Evolutionary conservation across 2,329 filamentous ascomycete species (phyloP).

Genomic region (Penicillium sp.): DNA sequence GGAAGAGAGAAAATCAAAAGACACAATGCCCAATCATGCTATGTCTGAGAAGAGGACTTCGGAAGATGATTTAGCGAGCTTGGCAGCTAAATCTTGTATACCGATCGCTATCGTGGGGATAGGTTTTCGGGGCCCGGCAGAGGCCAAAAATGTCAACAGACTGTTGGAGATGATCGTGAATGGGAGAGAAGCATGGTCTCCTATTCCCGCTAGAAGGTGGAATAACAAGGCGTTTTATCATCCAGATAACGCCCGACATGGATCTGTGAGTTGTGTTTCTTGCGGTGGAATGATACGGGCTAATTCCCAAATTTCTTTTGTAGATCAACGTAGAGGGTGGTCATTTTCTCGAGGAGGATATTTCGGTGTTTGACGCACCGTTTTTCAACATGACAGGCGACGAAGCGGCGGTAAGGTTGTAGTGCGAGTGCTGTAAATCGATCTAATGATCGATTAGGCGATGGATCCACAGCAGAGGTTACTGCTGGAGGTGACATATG

Average conservation of each 20-base stretch:
- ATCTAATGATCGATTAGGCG: constrained; percentile 8
- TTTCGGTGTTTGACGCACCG: constrained; percentile 32
- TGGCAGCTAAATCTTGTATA: constrained; percentile 8
- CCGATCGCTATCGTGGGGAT: constrained; percentile 31
- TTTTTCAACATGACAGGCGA: constrained; percentile 38
- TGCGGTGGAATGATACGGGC: background rate
- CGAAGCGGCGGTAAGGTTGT: constrained; percentile 27
- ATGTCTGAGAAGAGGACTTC: background rate
- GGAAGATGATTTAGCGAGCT: constrained; percentile 2
- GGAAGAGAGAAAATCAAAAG: background rate
- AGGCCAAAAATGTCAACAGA: constrained; percentile 20
- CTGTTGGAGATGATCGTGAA: constrained; percentile 27
- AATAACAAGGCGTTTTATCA: constrained; percentile 29
- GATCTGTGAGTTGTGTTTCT: constrained; percentile 18
- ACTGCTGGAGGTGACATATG: constrained; percentile 32
- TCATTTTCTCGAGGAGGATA: constrained; percentile 29
- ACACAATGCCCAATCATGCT: background rate
- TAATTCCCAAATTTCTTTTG: background rate
- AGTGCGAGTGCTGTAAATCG: background rate
- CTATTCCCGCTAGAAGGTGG: constrained; percentile 22
- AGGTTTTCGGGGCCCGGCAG: constrained; percentile 26
- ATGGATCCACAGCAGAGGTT: constrained; percentile 36
- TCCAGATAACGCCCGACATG: constrained; percentile 25
- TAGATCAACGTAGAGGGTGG: constrained; percentile 30
- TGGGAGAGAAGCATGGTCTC: constrained; percentile 21